A percentile compares a stretch with the other conserved stretches of the same genome.
Conservation (phyloP, 2,329 filamentous ascomycete genomes). For the Penicillium capsulatum region DNA sequence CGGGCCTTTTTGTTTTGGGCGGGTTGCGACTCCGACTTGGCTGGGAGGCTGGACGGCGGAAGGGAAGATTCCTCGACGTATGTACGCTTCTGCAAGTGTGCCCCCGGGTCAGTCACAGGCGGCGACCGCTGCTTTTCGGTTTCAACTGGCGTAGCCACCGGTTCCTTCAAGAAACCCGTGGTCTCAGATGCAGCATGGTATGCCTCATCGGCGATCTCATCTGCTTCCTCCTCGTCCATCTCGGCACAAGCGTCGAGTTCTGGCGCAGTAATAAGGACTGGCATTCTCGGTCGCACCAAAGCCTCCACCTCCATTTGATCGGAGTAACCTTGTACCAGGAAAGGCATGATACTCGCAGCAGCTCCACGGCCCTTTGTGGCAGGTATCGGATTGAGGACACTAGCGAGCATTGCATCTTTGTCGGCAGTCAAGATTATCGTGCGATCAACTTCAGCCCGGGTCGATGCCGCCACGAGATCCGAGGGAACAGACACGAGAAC, state of each 20-base stretch:
- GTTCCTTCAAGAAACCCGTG: constrained; percentile 26
- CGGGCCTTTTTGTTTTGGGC: constrained; percentile 32
- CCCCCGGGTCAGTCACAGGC: constrained; percentile 2
- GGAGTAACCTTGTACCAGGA: constrained; percentile 65
- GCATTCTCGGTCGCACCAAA: constrained; percentile 55
- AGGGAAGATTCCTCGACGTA: constrained; percentile 24
- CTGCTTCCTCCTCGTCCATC: constrained; percentile 32
- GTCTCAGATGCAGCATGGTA: constrained; percentile 14
- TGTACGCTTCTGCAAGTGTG: constrained; percentile 26
- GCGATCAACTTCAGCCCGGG: constrained; percentile 73
- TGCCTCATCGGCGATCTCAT: constrained; percentile 12
- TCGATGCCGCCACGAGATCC: constrained; percentile 62
- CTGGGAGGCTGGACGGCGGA: constrained; percentile 3
- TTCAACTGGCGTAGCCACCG: constrained; percentile 11
- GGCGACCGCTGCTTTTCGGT: constrained; percentile 5
- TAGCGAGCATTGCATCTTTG: constrained; percentile 71
- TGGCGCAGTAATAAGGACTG: constrained; percentile 36
- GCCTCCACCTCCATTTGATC: constrained; percentile 65
- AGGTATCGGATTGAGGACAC: constrained; percentile 72
- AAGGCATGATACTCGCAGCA: constrained; percentile 72
- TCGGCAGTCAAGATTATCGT: constrained; percentile 69
- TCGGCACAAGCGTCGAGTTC: constrained; percentile 26
- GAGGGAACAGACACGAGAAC: constrained; percentile 63
- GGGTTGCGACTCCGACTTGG: constrained; percentile 7
- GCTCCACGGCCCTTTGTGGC: constrained; percentile 58